These are phyloP conservation scores for Sclerotinia spermophila DNA, from an alignment of 2,329 filamentous ascomycete species.

Conservation along the genomic window DNA sequence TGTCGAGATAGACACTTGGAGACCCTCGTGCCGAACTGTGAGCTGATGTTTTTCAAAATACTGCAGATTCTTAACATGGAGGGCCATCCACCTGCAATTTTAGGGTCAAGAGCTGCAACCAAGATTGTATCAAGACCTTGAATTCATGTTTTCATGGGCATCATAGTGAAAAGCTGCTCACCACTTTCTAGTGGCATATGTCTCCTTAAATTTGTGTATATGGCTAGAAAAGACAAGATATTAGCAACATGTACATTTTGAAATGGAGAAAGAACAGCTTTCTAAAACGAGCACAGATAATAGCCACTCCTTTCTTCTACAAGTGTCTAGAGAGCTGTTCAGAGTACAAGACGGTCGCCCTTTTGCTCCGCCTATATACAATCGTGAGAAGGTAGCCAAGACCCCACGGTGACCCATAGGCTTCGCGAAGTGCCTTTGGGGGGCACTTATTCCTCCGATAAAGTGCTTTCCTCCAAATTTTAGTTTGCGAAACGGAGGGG, in stretches of 20 bases:
- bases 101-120: neutral
- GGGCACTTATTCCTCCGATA: neutral
- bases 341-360: slow-evolving; percentile 39
- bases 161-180: neutral
- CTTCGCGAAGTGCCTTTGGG: neutral
- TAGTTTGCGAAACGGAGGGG: slow-evolving; percentile 38
- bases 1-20: neutral
- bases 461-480: slow-evolving; percentile 1
- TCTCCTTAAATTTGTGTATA: neutral
- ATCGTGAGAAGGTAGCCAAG: slow-evolving; percentile 14
- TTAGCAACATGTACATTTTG: neutral
- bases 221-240: neutral
- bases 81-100: neutral
- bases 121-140: neutral
- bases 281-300: slow-evolving; percentile 36
- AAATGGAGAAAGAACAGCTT: neutral
- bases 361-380: slow-evolving; percentile 39
- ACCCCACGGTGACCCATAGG: neutral
- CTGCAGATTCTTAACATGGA: neutral
- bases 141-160: neutral
- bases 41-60: neutral
- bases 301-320: slow-evolving; percentile 27
- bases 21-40: neutral
- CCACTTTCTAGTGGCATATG: neutral
- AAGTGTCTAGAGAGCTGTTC: slow-evolving; percentile 33